phyloP scores from a whole-genome alignment of 208 protist species.

The Crithidia brevicula region DNA sequence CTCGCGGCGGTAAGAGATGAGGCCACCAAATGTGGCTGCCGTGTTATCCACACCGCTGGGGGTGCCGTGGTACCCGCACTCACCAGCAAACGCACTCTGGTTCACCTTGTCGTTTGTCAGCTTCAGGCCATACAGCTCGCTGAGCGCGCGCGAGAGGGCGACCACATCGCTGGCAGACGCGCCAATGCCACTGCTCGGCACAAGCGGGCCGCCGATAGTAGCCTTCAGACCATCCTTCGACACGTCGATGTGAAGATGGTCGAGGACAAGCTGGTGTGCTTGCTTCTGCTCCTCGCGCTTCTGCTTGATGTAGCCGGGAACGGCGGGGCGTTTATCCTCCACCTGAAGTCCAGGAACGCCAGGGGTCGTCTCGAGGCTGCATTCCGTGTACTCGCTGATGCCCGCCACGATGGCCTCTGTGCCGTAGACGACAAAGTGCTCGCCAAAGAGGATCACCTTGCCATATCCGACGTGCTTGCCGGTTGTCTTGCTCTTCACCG shows the following conservation, averaged over 20 bases:
- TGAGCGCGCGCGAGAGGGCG: conserved; percentile 75
- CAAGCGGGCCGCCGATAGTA: conserved; percentile 63
- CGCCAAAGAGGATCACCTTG: conserved; percentile 94
- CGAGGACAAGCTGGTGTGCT: conserved; percentile 72
- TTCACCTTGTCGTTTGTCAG: conserved; percentile 74
- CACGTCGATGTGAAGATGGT: conserved; percentile 77
- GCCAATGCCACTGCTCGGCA: conserved; percentile 83
- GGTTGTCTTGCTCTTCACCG: conserved; percentile 48
- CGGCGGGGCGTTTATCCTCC: conserved; percentile 75
- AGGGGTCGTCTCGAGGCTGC: conserved; percentile 41
- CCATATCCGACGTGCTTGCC: conserved; percentile 75
- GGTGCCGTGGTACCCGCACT: conserved; percentile 89
- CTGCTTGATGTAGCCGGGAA: conserved; percentile 74
- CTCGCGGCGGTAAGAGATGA: conserved; percentile 67
- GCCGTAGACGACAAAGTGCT: conserved; percentile 93
- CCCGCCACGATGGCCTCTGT: conserved; percentile 79
- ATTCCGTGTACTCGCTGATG: conserved; percentile 83
- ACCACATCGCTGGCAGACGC: conserved; percentile 85
- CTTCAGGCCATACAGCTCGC: conserved; percentile 64
- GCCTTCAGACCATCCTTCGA: conserved; percentile 66
- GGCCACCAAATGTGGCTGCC: conserved; percentile 84
- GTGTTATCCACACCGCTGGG: conserved; percentile 92
- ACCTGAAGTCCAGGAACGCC: conserved; percentile 58
- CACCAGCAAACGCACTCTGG: conserved; percentile 66
- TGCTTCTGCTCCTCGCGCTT: conserved; percentile 83